These are phyloP conservation scores for Solanum pinnatisectum DNA, from an alignment of 257 asterid species.

Conservation along the genomic window DNA sequence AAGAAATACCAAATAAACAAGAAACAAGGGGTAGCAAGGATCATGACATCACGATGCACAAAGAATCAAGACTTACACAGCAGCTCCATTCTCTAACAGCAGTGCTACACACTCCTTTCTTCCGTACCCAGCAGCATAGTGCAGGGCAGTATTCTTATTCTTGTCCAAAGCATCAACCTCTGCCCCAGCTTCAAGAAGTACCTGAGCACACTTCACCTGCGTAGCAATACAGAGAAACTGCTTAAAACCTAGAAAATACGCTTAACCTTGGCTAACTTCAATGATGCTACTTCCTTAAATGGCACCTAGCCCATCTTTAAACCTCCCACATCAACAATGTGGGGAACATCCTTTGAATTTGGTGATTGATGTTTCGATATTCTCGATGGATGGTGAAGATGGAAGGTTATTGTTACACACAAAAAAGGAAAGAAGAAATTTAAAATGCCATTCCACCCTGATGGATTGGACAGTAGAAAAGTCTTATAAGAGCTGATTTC, in stretches of 20 bases:
- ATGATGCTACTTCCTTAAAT: not conserved
- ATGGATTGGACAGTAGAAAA: not conserved
- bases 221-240: not conserved
- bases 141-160: constrained; percentile 97
- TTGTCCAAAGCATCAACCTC: constrained; percentile 91
- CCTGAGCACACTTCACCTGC: constrained; percentile 80
- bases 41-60: not conserved
- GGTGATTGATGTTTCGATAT: not conserved
- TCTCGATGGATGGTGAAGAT: not conserved
- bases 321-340: not conserved
- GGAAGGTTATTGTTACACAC: not conserved
- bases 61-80: constrained; percentile 60
- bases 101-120: constrained; percentile 95
- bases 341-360: not conserved
- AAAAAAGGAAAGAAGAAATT: not conserved
- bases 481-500: not conserved
- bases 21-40: not conserved
- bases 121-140: constrained; percentile 98
- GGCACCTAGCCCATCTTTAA: not conserved
- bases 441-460: not conserved
- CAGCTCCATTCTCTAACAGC: constrained; percentile 85
- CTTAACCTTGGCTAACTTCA: not conserved
- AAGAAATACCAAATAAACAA: not conserved
- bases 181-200: constrained; percentile 93
- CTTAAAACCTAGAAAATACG: not conserved